Conservation (phyloP, 2,329 filamentous ascomycete species). For the Colletotrichum eremochloae region DNA sequence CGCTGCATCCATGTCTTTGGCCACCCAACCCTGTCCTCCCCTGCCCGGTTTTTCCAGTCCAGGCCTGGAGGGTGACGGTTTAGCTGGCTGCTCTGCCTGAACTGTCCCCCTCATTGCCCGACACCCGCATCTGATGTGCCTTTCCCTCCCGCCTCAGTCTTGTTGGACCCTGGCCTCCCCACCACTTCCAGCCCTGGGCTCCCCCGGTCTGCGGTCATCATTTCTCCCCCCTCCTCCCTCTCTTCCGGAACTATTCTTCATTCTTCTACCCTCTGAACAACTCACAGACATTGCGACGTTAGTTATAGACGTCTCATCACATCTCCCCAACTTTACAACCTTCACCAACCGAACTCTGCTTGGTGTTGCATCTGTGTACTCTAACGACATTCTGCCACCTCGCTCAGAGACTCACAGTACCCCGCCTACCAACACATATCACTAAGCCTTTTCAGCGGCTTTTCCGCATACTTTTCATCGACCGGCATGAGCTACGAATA, state of each 20-base stretch:
- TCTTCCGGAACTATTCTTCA: slow-evolving; percentile 1
- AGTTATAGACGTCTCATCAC: neutral
- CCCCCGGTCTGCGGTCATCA: slow-evolving; percentile 31
- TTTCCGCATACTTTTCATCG: neutral
- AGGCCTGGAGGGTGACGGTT: neutral
- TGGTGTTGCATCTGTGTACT: neutral
- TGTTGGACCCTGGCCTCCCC: slow-evolving; percentile 35
- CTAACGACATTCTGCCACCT: neutral
- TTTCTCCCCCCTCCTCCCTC: slow-evolving; percentile 24
- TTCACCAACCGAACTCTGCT: slow-evolving; percentile 1
- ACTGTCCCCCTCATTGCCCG: slow-evolving; percentile 16
- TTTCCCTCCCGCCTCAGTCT: slow-evolving; percentile 35
- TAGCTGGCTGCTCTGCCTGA: slow-evolving; percentile 29
- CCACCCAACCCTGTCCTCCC: slow-evolving; percentile 25
- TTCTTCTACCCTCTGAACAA: slow-evolving; percentile 7
- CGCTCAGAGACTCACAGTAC: slow-evolving; percentile 14
- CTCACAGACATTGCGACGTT: slow-evolving; percentile 13
- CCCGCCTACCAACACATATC: slow-evolving; percentile 21
- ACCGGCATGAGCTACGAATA: slow-evolving; percentile 64
- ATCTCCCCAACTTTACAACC: neutral
- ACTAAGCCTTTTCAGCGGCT: slow-evolving; percentile 16
- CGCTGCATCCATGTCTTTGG: slow-evolving; percentile 27
- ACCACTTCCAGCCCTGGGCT: slow-evolving; percentile 30
- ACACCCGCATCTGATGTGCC: slow-evolving; percentile 22
- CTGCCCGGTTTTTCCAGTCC: slow-evolving; percentile 19